Percentiles rank a stretch among this genome's conserved stretches.
phyloP scores from a whole-genome alignment of 225 moss, liverwort and hornwort species.

The Pseudisothecium myosuroides region DNA sequence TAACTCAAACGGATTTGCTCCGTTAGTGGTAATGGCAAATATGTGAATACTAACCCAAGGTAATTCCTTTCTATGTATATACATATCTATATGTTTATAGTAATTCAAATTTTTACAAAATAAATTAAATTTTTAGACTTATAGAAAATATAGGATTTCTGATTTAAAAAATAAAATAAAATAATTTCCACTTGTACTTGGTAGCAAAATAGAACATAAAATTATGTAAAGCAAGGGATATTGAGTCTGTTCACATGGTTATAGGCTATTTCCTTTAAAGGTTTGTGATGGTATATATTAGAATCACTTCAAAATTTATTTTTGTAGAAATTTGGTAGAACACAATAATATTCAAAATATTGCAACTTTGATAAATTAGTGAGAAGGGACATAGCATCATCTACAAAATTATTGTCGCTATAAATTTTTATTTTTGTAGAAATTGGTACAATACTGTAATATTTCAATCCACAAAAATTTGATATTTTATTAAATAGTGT shows the following conservation, averaged over 20 bases:
- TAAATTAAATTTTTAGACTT: too few relatives aligned
- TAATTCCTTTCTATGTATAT: too few relatives aligned
- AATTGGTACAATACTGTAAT: not conserved
- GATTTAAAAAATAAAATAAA: not conserved
- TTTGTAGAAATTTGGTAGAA: not conserved
- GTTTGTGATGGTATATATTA: too few relatives aligned
- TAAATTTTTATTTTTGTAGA: not conserved
- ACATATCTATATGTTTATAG: not conserved
- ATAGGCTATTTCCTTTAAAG: not conserved
- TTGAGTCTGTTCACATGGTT: not conserved
- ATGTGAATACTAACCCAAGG: too few relatives aligned
- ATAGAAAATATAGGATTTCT: not conserved
- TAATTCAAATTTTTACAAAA: not conserved
- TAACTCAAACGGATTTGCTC: too few relatives aligned
- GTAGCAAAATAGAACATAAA: not conserved
- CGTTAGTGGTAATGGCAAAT: too few relatives aligned
- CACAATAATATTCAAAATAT: not conserved
- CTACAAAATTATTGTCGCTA: not conserved
- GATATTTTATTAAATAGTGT: not conserved
- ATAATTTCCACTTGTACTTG: fast-evolving
- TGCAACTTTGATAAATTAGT: not conserved
- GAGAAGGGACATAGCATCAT: not conserved
- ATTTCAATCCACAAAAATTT: not conserved
- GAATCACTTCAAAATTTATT: not conserved
- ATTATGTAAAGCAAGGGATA: not conserved